Conservation (phyloP, 129 eudicot genomes). For the Lactuca sativa region DNA sequence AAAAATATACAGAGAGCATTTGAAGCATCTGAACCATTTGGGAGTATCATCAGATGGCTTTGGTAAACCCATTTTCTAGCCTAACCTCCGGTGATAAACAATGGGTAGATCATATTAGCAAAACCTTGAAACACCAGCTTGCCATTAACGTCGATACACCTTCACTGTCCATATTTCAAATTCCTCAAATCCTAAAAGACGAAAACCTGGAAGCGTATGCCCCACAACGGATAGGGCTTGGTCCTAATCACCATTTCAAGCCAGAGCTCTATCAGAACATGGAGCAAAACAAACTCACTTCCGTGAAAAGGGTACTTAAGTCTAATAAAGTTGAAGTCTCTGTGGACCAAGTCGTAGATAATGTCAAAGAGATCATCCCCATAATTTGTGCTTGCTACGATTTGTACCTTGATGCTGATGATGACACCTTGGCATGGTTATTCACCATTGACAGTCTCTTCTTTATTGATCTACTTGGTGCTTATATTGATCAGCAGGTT, state of each 20-base stretch:
- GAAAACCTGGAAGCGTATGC: constrained; percentile 32
- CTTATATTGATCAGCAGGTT: not conserved
- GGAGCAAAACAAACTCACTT: constrained; percentile 35
- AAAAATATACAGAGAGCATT: too few species aligned
- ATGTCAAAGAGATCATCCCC: constrained; percentile 20
- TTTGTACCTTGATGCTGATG: constrained; percentile 24
- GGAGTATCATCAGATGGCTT: constrained; percentile 6
- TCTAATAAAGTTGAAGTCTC: constrained; percentile 2
- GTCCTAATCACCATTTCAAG: constrained; percentile 42
- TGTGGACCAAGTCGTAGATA: constrained; percentile 21
- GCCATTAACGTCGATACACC: constrained; percentile 16
- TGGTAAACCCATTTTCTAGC: constrained; percentile 8
- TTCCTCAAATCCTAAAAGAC: constrained; percentile 29
- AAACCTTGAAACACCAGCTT: constrained; percentile 17
- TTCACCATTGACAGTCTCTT: constrained; percentile 37
- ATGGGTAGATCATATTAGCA: constrained; percentile 23
- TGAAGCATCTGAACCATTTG: not conserved
- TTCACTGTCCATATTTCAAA: constrained; percentile 25
- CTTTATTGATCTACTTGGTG: constrained; percentile 27
- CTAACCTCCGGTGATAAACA: constrained; percentile 13
- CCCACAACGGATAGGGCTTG: constrained; percentile 39
- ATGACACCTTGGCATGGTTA: constrained; percentile 37
- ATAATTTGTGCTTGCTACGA: constrained; percentile 27
- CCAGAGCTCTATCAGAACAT: constrained; percentile 31
- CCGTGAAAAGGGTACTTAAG: constrained; percentile 20